Evolutionary conservation across 2,329 filamentous ascomycete species (phyloP), one percentile per base, ranked within the genome.

Genomic region (Cephalotrichum gorgonifer): DNA sequence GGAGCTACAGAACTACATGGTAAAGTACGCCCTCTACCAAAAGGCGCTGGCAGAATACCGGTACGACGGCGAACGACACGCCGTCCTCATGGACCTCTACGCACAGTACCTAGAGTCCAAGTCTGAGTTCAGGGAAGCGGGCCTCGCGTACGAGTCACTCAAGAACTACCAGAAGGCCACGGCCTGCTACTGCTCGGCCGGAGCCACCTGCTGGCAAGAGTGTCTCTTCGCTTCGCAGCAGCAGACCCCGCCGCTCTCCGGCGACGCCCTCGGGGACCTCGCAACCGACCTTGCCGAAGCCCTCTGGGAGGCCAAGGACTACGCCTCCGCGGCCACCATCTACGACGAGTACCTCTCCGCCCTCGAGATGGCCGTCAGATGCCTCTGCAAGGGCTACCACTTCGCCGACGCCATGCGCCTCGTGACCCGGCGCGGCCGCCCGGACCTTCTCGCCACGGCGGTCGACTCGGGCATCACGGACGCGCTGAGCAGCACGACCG

Each of bases 401-500:
- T 98, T 96, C 63, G 79, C 85, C 44, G 88, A 95, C 57, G 93
- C 93, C n/a, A 81, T 90, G 56, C 87, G 90, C 30, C 71, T 94
- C 23, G 75, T 86, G 31, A 76, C 78, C 4, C 73, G 84, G 3
- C 76, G 79, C 53, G 67, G 69, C 2, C 75, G 79, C 15, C 67
- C 78, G 0, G 71, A 80, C 1, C 75, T 94, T 5, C 75, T 97
- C 30, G 67, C 66, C 6, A 67, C 75, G 0, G 77, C 86, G 48
- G 75, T 98, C 14, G 91, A 98, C 61, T 66, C 77, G 0, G 87
- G 86, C 1, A 79, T 98, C 6, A 78, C 83, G 4, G 91, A 97
- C 51, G 82, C 86, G 2, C 82, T 93, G 50, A 84, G 85, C 22
- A 81, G 79, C 48, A 90, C 85, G 58, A 95, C 89, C 1, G 93